phyloP scores from a whole-genome alignment of 129 eudicot species.

The Centrapalus pauciflorus region DNA sequence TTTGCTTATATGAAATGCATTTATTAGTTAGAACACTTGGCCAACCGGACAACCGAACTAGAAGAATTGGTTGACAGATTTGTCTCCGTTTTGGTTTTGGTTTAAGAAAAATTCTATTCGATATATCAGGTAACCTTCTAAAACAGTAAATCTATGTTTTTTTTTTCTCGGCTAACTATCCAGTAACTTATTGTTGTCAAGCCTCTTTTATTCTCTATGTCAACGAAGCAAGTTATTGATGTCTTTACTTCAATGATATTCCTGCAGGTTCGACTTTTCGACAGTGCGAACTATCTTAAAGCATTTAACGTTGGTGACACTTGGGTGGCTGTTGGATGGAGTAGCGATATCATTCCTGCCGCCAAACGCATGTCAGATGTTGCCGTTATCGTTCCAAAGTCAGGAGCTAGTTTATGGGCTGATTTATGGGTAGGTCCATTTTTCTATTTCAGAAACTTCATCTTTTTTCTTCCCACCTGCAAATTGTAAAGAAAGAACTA shows the following conservation, averaged over 20 bases:
- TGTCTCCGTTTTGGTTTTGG: too few species aligned
- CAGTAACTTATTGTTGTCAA: neutral
- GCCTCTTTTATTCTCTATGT: neutral
- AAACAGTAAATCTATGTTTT: too few species aligned
- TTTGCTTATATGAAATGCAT: too few species aligned
- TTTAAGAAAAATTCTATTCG: too few species aligned
- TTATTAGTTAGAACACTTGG: too few species aligned
- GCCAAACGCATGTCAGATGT: conserved; percentile 80
- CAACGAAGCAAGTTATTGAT: neutral
- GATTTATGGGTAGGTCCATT: conserved; percentile 76
- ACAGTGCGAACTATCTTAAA: conserved; percentile 74
- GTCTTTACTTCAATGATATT: conserved; percentile 7
- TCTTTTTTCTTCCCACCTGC: neutral
- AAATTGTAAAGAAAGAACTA: neutral
- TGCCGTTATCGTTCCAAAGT: conserved; percentile 85
- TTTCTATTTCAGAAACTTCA: neutral
- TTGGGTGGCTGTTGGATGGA: conserved; percentile 99
- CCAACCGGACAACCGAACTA: too few species aligned
- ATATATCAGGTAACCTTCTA: too few species aligned
- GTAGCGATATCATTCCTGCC: conserved; percentile 81
- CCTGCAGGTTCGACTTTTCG: conserved; percentile 78
- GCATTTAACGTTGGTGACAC: conserved; percentile 79
- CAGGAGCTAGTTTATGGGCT: conserved; percentile 98
- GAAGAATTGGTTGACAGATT: too few species aligned
- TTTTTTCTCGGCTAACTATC: too few species aligned